Base-by-base conservation (phyloP, 495 filamentous ascomycete genomes). In the Xylaria castorea region DNA sequence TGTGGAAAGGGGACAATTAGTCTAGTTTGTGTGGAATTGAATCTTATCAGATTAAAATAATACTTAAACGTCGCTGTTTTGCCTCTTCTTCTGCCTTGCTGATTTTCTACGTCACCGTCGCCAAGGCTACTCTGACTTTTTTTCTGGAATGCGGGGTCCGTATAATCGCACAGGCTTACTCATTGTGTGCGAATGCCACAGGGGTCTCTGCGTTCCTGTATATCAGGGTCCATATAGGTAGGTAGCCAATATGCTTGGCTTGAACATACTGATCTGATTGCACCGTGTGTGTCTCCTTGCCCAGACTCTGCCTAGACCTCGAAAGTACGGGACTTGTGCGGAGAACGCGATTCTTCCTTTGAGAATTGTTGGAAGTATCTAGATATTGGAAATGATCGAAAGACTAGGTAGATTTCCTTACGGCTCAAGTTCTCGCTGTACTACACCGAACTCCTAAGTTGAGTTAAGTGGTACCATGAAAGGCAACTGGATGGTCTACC, bases 231-330 rank as follows among this genome's bases (percentile, higher is more conserved):
- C 64, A 67, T 38, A 67, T 51, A 38, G 44, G 44, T 8, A 53
- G 46, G 64, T 5, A 67, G n/a, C 46, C 64, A 8, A 11, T 30
- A 67, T 51, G 64, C 64, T 51, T 67, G 64, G 64, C 46, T 67
- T 25, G 46, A 22, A 67, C 27, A 32, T 27, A 20, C 48, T 32
- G 63, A 66, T 5, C 63, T 48, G 63, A 32, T 48, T 46, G 63
- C 63, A 66, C 42, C 18, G 16, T 46, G 42, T 20, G 9, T 25
- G 30, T 60, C 55, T 7, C 25, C 42, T 22, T 18, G 46, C 30
- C 50, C 2, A 8, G 36, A 18, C 25, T 27, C 16, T 18, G 46
- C 30, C 50, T 5, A 8, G 36, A 18, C 48, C 48, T 44, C 18
- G 14, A 44, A 50, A 55, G 48, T 36, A 57, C 34, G 34, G 1